Conservation (phyloP, 768 basidiomycete species). For the Multifurca ochricompacta region DNA sequence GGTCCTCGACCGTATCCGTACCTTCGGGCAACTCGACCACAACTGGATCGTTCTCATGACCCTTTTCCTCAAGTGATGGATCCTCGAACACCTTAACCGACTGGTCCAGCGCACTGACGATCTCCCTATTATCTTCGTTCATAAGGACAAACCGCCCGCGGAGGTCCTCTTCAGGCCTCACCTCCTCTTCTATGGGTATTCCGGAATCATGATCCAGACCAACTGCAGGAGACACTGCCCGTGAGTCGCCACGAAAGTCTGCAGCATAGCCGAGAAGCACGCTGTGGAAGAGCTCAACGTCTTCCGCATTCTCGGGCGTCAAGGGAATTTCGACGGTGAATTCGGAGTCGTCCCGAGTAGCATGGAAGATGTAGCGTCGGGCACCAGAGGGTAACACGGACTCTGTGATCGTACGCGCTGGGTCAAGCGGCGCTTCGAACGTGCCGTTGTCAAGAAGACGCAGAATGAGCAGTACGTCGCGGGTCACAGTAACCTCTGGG, state of each 20-base stretch:
- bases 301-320: background rate
- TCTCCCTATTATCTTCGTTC: constrained; percentile 17
- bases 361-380: constrained; percentile 17
- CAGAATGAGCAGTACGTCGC: constrained; percentile 20
- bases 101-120: constrained; percentile 17
- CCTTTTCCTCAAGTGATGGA: constrained; percentile 13
- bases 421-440: constrained; percentile 20
- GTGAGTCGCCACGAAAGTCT: constrained; percentile 3
- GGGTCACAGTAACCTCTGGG: background rate
- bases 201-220: no score
- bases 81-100: constrained; percentile 17
- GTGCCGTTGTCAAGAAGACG: constrained; percentile 7
- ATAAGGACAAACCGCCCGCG: constrained; percentile 21
- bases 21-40: constrained; percentile 20
- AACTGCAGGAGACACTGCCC: background rate
- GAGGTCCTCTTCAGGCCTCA: constrained; percentile 9
- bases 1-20: background rate
- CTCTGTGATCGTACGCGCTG: constrained; percentile 8
- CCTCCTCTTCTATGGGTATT: background rate
- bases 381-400: constrained; percentile 6
- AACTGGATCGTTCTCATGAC: constrained; percentile 14
- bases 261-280: constrained; percentile 17
- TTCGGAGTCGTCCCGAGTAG: constrained; percentile 15
- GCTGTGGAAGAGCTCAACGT: constrained; percentile 19
- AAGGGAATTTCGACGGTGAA: constrained; percentile 14